Evolutionary conservation across 2,329 filamentous ascomycete genomes (phyloP).

Genomic region (Phyllosticta citriasiana): DNA sequence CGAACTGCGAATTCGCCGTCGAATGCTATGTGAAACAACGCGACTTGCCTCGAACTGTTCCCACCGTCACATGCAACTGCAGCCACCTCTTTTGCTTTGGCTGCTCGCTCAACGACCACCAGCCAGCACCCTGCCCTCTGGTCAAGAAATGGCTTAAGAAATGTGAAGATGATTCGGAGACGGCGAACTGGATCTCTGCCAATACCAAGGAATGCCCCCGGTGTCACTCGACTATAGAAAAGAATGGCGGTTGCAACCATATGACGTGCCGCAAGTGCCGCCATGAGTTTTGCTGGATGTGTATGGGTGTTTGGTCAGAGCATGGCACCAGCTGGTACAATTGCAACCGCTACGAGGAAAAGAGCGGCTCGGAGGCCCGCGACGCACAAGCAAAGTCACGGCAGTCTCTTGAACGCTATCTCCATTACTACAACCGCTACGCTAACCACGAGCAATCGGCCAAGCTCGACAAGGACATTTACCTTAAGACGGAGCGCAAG

Average conservation of each 20-base stretch:
- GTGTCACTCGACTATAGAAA: conserved; percentile 95
- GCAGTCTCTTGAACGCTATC: conserved; percentile 85
- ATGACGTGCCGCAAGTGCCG: conserved; percentile 97
- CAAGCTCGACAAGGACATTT: conserved; percentile 91
- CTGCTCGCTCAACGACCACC: conserved; percentile 80
- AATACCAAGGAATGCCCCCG: conserved; percentile 98
- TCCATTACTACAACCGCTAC: conserved; percentile 98
- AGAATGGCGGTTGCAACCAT: conserved; percentile 96
- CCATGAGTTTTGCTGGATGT: conserved; percentile 99
- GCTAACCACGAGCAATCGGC: conserved; percentile 98
- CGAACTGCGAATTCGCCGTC: conserved; percentile 90
- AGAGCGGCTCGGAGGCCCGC: conserved; percentile 79
- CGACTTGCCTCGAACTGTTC: conserved; percentile 74
- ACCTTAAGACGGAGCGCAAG: conserved; percentile 94
- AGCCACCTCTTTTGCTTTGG: conserved; percentile 91
- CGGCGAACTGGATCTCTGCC: conserved; percentile 97
- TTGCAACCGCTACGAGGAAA: conserved; percentile 95
- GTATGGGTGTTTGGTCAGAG: conserved; percentile 97
- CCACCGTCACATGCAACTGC: conserved; percentile 79
- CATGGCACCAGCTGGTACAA: conserved; percentile 99
- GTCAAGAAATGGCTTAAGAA: conserved; percentile 98
- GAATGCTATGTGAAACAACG: conserved; percentile 83
- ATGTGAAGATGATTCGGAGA: conserved; percentile 95
- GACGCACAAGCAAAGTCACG: conserved; percentile 87
- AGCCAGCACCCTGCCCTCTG: conserved; percentile 80